Conservation (phyloP, 768 basidiomycete species). For the Zangia roseola region DNA sequence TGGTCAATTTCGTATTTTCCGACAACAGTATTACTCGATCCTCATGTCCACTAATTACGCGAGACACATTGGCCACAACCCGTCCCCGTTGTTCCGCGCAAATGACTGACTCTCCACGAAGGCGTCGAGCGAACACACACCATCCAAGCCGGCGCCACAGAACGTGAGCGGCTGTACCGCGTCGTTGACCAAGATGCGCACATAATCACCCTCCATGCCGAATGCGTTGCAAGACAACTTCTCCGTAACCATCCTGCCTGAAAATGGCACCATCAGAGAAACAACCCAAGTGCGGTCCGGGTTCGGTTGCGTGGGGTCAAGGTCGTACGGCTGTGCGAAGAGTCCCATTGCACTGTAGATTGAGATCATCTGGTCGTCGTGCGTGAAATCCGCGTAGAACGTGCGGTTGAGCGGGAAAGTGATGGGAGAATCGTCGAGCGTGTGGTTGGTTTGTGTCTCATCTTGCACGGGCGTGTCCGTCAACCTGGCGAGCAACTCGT, state of each 20-base stretch:
- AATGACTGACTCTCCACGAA: conserved; percentile 74
- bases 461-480: conserved; percentile 61
- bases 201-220: conserved; percentile 37
- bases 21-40: too few relatives aligned
- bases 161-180: conserved; percentile 59
- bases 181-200: conserved; percentile 76
- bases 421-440: conserved; percentile 56
- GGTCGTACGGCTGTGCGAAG: conserved; percentile 37
- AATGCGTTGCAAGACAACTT: conserved; percentile 44
- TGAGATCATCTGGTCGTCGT: conserved; percentile 81
- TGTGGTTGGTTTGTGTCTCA: conserved; percentile 72
- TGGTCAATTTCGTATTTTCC: too few relatives aligned
- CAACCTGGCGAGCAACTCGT: conserved; percentile 80
- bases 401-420: conserved; percentile 72
- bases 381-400: conserved; percentile 79
- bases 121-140: conserved; percentile 57
- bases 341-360: conserved; percentile 61
- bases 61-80: conserved; percentile 45
- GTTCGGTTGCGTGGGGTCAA: conserved; percentile 13
- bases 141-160: conserved; percentile 48
- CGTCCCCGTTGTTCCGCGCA: conserved; percentile 61
- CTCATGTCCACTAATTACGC: conserved; percentile 21
- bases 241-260: conserved; percentile 69
- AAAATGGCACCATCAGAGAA: conserved; percentile 67
- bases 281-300: conserved; percentile 47